Evolutionary conservation across 768 basidiomycete genomes (phyloP).

Genomic region (Hortiboletus flavorubellus): DNA sequence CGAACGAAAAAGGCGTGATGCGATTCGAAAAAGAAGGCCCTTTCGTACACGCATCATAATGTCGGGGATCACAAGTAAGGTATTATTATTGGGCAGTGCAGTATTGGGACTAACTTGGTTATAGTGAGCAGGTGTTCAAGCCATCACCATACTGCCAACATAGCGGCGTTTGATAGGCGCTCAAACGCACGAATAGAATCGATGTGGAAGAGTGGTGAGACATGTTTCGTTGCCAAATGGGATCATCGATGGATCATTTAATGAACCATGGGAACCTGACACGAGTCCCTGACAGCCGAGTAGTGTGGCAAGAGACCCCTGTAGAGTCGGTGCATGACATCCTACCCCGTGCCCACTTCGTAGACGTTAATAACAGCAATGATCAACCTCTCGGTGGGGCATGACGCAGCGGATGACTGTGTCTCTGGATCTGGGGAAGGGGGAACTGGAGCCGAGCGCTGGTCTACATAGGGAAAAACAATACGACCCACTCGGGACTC

Average conservation of each 20-base stretch:
- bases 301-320: not conserved
- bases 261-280: not conserved
- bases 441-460: not conserved
- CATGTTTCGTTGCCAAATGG: not conserved
- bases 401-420: not conserved
- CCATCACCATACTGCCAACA: not conserved
- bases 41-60: not conserved
- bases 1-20: not conserved
- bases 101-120: not conserved
- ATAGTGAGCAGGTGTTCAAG: constrained; percentile 1
- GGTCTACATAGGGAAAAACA: not conserved
- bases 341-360: not conserved
- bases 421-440: not conserved
- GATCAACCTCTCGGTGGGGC: not conserved
- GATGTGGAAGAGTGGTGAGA: not conserved
- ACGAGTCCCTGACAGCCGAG: not conserved
- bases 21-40: not conserved
- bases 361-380: not conserved
- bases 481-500: not conserved
- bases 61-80: not conserved
- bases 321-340: not conserved
- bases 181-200: not conserved
- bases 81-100: not conserved
- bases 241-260: not conserved
- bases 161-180: not conserved